phyloP scores from a whole-genome alignment of 306 rosid genomes.

The peach (Prunus persica) region Prunus_persica_NCBIv2 NC_034011.1:26415501-26416000 shows the following conservation, averaged over 20 bases:
- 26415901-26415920: slow-evolving; percentile 88
- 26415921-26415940: slow-evolving; percentile 34
- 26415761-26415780: neutral
- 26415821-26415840: slow-evolving; percentile 84
- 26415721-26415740: neutral
- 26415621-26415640: slow-evolving; percentile 97
- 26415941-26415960: neutral
- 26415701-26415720: neutral
- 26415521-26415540: neutral
- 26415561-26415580: slow-evolving; percentile 3
- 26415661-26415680: slow-evolving; percentile 80
- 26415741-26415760: neutral
- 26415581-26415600: neutral
- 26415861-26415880: slow-evolving; percentile 81
- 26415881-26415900: slow-evolving; percentile 75
- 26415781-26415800: neutral
- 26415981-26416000: neutral
- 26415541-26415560: neutral
- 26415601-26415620: slow-evolving; percentile 84
- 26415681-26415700: slow-evolving; percentile 97
- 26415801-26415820: slow-evolving; percentile 50
- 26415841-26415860: slow-evolving; percentile 82
- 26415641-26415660: slow-evolving; percentile 88
- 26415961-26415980: neutral
- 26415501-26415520: slow-evolving; percentile 38